Evolutionary conservation across 495 filamentous ascomycete species (phyloP).

Genomic region (Umbilicaria muhlenbergii): DNA sequence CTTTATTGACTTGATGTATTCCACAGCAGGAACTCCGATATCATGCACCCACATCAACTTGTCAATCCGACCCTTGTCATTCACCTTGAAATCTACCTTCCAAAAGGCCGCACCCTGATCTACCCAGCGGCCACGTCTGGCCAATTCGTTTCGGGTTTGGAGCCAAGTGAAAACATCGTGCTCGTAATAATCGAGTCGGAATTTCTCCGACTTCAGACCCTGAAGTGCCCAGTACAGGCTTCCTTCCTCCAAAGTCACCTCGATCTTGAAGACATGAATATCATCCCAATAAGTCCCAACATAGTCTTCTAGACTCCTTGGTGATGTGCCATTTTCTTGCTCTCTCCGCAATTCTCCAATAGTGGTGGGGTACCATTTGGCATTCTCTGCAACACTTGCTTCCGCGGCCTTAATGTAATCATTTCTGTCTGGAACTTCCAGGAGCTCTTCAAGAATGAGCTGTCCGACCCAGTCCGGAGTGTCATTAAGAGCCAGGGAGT

Average conservation of each 20-base stretch:
- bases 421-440: slow-evolving; percentile 4
- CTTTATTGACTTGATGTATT: not conserved
- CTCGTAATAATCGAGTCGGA: slow-evolving; percentile 6
- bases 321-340: not conserved
- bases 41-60: slow-evolving; percentile 2
- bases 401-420: slow-evolving; percentile 3
- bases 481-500: slow-evolving; percentile 14
- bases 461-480: slow-evolving; percentile 17
- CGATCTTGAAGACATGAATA: not conserved
- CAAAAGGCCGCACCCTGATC: slow-evolving; percentile 1
- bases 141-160: slow-evolving; percentile 3
- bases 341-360: not conserved
- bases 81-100: not conserved
- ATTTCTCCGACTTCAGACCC: slow-evolving; percentile 2
- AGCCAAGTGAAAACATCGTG: slow-evolving; percentile 11
- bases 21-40: not conserved
- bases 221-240: slow-evolving; percentile 1
- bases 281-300: slow-evolving; percentile 2
- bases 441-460: slow-evolving; percentile 10
- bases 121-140: slow-evolving; percentile 4
- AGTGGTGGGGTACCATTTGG: not conserved
- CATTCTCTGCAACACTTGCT: not conserved
- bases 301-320: slow-evolving; percentile 1
- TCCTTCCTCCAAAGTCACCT: slow-evolving; percentile 1
- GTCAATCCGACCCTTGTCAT: not conserved